Percentiles rank a stretch among this genome's conserved stretches.
Conservation (phyloP, 306 rosid species). For the Mimosa pudica region DNA sequence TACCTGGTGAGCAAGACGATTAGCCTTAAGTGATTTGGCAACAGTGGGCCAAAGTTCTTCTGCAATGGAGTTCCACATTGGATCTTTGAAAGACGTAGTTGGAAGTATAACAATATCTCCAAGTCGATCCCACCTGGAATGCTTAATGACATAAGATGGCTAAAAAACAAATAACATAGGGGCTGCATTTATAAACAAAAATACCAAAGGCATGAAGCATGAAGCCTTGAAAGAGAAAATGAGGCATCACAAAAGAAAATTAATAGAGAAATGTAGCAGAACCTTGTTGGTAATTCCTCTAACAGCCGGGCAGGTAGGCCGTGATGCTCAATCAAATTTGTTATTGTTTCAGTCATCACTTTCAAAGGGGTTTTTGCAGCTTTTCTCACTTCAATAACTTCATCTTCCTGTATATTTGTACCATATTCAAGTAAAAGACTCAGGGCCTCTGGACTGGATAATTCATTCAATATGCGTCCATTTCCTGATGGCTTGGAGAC, state of each 20-base stretch:
- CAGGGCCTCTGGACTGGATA: slow-evolving; percentile 55
- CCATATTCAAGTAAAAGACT: slow-evolving; percentile 61
- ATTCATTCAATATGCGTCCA: slow-evolving; percentile 40
- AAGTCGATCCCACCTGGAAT: slow-evolving; percentile 79
- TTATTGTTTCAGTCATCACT: slow-evolving; percentile 70
- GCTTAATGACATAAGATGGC: slow-evolving; percentile 20
- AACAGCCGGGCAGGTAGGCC: slow-evolving; percentile 60
- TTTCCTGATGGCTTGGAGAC: slow-evolving; percentile 37
- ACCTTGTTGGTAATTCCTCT: slow-evolving; percentile 92
- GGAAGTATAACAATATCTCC: slow-evolving; percentile 90
- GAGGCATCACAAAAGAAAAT: slow-evolving; percentile 24
- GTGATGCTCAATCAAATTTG: slow-evolving; percentile 58
- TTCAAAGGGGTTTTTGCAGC: slow-evolving; percentile 68
- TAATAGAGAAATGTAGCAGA: slow-evolving; percentile 29
- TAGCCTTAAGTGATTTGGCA: slow-evolving; percentile 73
- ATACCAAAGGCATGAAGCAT: slow-evolving; percentile 36
- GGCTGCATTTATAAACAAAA: slow-evolving; percentile 19
- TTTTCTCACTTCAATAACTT: slow-evolving; percentile 60
- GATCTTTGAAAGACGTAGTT: slow-evolving; percentile 65
- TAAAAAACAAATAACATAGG: slow-evolving; percentile 30
- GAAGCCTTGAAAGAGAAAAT: slow-evolving; percentile 25
- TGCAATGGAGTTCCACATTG: slow-evolving; percentile 66
- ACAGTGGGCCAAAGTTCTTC: slow-evolving; percentile 76
- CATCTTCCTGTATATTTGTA: slow-evolving; percentile 54
- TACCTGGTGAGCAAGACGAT: slow-evolving; percentile 86